Evolutionary conservation across 140 eudicot species (phyloP).

Genomic region (Oenanthe javanica): DNA sequence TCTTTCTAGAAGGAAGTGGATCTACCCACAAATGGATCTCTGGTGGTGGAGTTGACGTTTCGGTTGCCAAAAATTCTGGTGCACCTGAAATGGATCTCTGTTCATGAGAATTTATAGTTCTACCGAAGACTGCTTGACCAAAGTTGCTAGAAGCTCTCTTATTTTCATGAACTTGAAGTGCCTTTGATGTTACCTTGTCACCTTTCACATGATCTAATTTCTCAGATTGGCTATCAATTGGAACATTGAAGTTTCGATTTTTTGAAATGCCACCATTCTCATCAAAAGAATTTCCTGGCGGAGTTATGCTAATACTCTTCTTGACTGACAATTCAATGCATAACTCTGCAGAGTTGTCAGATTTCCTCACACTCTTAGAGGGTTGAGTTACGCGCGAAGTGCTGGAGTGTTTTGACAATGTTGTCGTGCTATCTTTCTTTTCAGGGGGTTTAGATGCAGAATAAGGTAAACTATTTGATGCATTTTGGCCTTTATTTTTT

Average conservation of each 20-base stretch:
- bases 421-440: slow-evolving; percentile 11
- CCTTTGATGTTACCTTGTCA: slow-evolving; percentile 17
- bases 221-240: slow-evolving; percentile 12
- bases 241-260: slow-evolving; percentile 6
- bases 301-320: slow-evolving; percentile 24
- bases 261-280: slow-evolving; percentile 8
- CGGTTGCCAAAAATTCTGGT: slow-evolving; percentile 25
- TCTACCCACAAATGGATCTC: slow-evolving; percentile 24
- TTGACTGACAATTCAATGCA: slow-evolving; percentile 31
- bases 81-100: slow-evolving; percentile 8
- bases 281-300: slow-evolving; percentile 12
- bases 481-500: slow-evolving; percentile 21
- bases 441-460: slow-evolving; percentile 16
- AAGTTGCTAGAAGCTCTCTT: slow-evolving; percentile 20
- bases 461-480: slow-evolving; percentile 13
- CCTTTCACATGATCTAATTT: slow-evolving; percentile 17
- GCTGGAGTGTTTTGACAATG: slow-evolving; percentile 4
- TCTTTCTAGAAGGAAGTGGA: slow-evolving; percentile 41
- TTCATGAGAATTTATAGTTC: slow-evolving; percentile 5
- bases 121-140: slow-evolving; percentile 12
- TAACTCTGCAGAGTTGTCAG: slow-evolving; percentile 30
- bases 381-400: slow-evolving; percentile 6
- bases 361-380: slow-evolving; percentile 14
- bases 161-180: slow-evolving; percentile 25
- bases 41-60: slow-evolving; percentile 36